A percentile compares a stretch with the other conserved stretches of the same genome.
Evolutionary conservation across 345 rosid species (phyloP).

Genomic region (Bruguiera gymnorhiza): DNA sequence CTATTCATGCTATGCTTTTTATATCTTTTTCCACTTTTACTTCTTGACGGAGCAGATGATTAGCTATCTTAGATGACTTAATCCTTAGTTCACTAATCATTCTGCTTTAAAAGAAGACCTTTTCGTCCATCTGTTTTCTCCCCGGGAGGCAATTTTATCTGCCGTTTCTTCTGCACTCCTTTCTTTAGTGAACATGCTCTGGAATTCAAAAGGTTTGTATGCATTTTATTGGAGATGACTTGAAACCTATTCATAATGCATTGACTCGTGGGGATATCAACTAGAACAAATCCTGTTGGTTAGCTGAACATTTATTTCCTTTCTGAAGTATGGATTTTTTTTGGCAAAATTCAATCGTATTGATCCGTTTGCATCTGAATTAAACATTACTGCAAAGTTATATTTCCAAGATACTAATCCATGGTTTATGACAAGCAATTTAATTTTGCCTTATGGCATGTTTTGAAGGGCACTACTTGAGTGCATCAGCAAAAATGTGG

Average conservation of each 20-base stretch:
- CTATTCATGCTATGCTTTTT: neutral
- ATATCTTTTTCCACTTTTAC: neutral
- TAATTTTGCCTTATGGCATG: neutral
- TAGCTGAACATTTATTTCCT: neutral
- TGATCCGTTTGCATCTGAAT: no score
- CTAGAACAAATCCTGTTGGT: neutral
- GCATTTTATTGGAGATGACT: neutral
- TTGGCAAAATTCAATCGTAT: no score
- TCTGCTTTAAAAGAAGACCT: no score
- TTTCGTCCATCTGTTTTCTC: neutral
- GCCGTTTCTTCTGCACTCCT: neutral
- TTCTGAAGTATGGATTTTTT: no score
- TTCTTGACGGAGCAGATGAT: neutral
- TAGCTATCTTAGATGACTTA: neutral
- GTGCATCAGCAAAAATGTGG: conserved; percentile 94
- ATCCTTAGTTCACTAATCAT: no score
- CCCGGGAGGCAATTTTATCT: neutral
- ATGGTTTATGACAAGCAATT: neutral
- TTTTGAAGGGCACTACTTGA: conserved; percentile 85
- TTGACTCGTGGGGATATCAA: neutral
- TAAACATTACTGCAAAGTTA: no score
- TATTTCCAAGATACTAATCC: neutral
- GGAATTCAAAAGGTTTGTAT: no score
- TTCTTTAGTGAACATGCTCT: neutral
- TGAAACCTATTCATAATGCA: neutral